A percentile compares a stretch with the other conserved stretches of the same genome.
phyloP scores from a whole-genome alignment of 371 early-diverging fungal genomes.

The Quaeritorhiza haematococci region DNA sequence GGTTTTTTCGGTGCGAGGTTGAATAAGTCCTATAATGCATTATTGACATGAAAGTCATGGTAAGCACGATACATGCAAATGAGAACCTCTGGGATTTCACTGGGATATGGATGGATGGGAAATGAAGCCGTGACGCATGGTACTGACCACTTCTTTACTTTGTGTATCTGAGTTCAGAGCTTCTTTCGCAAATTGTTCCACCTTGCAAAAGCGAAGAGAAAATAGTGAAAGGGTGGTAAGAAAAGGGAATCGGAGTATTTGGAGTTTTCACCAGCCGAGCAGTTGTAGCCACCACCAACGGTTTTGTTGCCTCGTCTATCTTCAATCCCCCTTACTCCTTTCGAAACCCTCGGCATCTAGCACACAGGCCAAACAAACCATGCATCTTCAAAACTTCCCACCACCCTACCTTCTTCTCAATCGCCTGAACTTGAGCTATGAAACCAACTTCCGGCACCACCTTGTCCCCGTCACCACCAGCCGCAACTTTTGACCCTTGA shows the following conservation, averaged over 20 bases:
- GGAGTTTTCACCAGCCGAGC: neutral
- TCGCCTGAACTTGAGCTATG: no score
- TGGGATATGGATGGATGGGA: neutral
- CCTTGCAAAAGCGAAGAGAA: slow-evolving; percentile 36
- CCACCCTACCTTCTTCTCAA: no score
- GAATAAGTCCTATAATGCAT: slow-evolving; percentile 51
- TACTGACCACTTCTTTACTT: slow-evolving; percentile 55
- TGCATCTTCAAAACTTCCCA: no score
- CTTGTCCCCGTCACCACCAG: no score
- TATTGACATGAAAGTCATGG: slow-evolving; percentile 26
- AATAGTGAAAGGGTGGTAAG: neutral
- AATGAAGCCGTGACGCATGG: neutral
- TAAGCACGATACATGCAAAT: neutral
- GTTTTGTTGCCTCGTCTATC: neutral
- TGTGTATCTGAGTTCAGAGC: slow-evolving; percentile 56
- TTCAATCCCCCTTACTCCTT: neutral
- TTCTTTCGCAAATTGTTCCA: slow-evolving; percentile 54
- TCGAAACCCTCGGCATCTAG: neutral
- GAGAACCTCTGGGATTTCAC: no score
- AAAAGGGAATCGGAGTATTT: neutral
- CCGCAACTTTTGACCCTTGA: neutral
- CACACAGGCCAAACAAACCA: neutral
- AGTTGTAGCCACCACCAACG: neutral
- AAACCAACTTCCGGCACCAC: no score
- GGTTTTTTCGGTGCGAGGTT: slow-evolving; percentile 79